These are phyloP conservation scores for Heliamphora pulchella DNA, from an alignment of 179 eudicot species.

Conservation along the genomic window DNA sequence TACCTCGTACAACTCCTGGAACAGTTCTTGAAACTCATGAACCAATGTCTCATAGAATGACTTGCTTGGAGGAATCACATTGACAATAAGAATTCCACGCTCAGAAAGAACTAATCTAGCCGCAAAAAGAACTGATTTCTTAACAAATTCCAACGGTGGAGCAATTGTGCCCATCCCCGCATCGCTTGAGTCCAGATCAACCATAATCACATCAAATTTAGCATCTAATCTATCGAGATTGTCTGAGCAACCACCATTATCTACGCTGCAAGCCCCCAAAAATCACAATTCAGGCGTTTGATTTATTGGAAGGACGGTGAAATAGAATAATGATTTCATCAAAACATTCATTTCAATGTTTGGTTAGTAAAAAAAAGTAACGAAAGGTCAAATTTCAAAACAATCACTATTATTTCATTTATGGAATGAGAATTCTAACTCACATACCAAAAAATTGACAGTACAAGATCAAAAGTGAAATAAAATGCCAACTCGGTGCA, in stretches of 20 bases:
- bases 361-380: too few species aligned
- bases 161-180: conserved; percentile 42
- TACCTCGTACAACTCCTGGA: conserved; percentile 54
- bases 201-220: conserved; percentile 65
- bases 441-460: too few species aligned
- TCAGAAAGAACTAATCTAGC: conserved; percentile 39
- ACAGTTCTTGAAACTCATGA: conserved; percentile 30
- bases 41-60: conserved; percentile 40
- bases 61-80: conserved; percentile 51
- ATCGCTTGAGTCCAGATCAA: conserved; percentile 82
- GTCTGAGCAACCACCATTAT: not conserved
- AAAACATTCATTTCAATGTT: too few species aligned
- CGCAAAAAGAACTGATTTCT: conserved; percentile 46
- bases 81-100: conserved; percentile 52
- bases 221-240: conserved; percentile 18
- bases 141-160: conserved; percentile 58
- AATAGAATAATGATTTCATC: too few species aligned
- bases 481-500: too few species aligned
- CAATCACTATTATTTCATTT: too few species aligned
- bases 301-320: too few species aligned
- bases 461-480: too few species aligned
- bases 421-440: too few species aligned
- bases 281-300: not conserved
- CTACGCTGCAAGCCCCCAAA: conserved; percentile 2
- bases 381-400: too few species aligned